A percentile compares a stretch with the other conserved stretches of the same genome.
Evolutionary conservation across 352 stramenopile species (phyloP).

Genomic region (Pythium inflatum): DNA sequence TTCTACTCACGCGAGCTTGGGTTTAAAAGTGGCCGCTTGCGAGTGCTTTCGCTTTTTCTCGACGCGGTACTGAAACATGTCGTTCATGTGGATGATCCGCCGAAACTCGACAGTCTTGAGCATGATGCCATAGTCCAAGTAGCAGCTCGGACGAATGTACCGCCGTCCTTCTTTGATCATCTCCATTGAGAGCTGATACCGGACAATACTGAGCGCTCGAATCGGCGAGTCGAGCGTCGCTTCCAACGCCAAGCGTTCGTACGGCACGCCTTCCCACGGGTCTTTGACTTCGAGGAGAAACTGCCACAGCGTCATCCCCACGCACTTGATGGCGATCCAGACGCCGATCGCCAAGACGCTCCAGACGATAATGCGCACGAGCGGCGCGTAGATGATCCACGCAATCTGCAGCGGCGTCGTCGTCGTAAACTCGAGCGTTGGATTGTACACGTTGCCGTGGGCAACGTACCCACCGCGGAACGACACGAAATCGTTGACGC

Average conservation of each 20-base stretch:
- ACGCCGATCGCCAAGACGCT: background rate
- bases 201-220: slow-evolving; percentile 51
- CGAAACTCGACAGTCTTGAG: too few species aligned
- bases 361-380: slow-evolving; percentile 25
- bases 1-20: too few species aligned
- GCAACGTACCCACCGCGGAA: slow-evolving; percentile 26
- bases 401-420: slow-evolving; percentile 22
- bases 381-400: slow-evolving; percentile 41
- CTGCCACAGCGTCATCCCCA: too few species aligned
- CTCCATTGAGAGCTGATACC: slow-evolving; percentile 45
- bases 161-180: slow-evolving; percentile 32
- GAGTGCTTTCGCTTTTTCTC: too few species aligned
- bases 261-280: too few species aligned
- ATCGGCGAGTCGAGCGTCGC: slow-evolving; percentile 45
- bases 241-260: slow-evolving; percentile 25
- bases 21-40: too few species aligned
- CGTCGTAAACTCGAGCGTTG: slow-evolving; percentile 34
- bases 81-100: too few species aligned
- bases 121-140: slow-evolving; percentile 52
- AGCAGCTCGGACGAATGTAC: slow-evolving; percentile 47
- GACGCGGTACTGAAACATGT: too few species aligned
- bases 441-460: slow-evolving; percentile 32
- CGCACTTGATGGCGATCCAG: slow-evolving; percentile 11
- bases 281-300: too few species aligned
- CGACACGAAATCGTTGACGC: slow-evolving; percentile 18